phyloP scores from a whole-genome alignment of 805 yeast genomes.

The Lachancea meyersii region DNA sequence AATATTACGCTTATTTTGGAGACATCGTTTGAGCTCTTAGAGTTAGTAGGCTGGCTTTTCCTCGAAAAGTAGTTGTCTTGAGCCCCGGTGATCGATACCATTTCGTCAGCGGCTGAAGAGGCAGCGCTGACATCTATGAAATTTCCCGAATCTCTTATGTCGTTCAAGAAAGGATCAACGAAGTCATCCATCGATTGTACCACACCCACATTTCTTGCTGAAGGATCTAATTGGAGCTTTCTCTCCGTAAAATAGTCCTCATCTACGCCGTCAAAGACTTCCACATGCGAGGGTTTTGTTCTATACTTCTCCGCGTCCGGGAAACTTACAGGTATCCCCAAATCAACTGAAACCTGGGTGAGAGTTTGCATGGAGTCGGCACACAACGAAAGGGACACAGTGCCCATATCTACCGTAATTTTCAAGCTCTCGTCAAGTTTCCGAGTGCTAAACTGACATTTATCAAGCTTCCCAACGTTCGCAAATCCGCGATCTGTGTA shows the following conservation, averaged over 20 bases:
- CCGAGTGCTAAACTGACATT: neutral
- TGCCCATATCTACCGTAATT: slow-evolving; percentile 44
- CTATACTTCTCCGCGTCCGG: slow-evolving; percentile 55
- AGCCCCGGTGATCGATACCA: neutral
- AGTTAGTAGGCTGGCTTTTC: neutral
- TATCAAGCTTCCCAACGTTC: slow-evolving; percentile 20
- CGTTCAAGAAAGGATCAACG: neutral
- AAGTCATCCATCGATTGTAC: slow-evolving; percentile 1
- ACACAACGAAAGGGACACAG: slow-evolving; percentile 51
- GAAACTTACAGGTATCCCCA: slow-evolving; percentile 61
- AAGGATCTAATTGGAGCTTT: slow-evolving; percentile 2
- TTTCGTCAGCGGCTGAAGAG: neutral
- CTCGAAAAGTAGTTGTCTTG: slow-evolving; percentile 2
- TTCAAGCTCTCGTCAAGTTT: slow-evolving; percentile 32
- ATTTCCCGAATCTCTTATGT: neutral
- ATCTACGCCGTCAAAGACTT: slow-evolving; percentile 39
- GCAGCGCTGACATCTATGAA: neutral
- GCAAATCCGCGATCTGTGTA: slow-evolving; percentile 27
- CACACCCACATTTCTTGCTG: neutral
- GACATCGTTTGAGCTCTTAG: neutral
- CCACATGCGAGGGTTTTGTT: slow-evolving; percentile 26
- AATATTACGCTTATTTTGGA: neutral
- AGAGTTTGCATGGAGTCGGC: slow-evolving; percentile 81
- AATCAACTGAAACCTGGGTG: slow-evolving; percentile 58
- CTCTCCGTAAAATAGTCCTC: slow-evolving; percentile 19